Evolutionary conservation across 257 asterid species (phyloP).

Genomic region (Lycium barbarum): DNA sequence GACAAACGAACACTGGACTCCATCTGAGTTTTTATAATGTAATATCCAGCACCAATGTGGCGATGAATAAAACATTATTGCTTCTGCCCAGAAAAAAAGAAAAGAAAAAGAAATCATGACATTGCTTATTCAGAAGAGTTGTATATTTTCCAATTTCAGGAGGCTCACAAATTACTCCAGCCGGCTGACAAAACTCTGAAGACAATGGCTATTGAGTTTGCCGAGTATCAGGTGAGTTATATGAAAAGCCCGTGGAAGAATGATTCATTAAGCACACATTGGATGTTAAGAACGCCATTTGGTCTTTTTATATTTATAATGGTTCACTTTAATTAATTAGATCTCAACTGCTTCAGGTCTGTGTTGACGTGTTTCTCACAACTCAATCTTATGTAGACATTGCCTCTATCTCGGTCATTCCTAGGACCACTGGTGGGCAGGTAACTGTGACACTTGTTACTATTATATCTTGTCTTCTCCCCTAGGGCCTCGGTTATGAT

Average conservation of each 20-base stretch:
- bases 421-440: slow-evolving; percentile 98
- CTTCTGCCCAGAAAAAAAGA: no score
- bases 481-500: background rate
- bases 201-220: slow-evolving; percentile 94
- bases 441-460: slow-evolving; percentile 45
- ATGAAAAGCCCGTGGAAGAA: slow-evolving; percentile 25
- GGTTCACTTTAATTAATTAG: slow-evolving; percentile 27
- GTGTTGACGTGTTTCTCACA: slow-evolving; percentile 94
- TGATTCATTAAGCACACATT: slow-evolving; percentile 24
- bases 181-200: slow-evolving; percentile 87
- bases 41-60: background rate
- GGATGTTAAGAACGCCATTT: background rate
- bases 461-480: slow-evolving; percentile 16
- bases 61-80: background rate
- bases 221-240: slow-evolving; percentile 84
- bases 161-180: slow-evolving; percentile 90
- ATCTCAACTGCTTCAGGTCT: slow-evolving; percentile 66
- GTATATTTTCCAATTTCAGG: slow-evolving; percentile 60
- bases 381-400: slow-evolving; percentile 91
- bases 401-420: slow-evolving; percentile 91
- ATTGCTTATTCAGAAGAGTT: background rate
- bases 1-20: no score
- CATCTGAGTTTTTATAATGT: background rate
- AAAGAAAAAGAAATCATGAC: background rate
- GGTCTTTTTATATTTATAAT: background rate